A percentile compares a stretch with the other conserved stretches of the same genome.
Conservation (phyloP, 2,329 filamentous ascomycete species). For the Plectosphaerella cucumerina region DNA sequence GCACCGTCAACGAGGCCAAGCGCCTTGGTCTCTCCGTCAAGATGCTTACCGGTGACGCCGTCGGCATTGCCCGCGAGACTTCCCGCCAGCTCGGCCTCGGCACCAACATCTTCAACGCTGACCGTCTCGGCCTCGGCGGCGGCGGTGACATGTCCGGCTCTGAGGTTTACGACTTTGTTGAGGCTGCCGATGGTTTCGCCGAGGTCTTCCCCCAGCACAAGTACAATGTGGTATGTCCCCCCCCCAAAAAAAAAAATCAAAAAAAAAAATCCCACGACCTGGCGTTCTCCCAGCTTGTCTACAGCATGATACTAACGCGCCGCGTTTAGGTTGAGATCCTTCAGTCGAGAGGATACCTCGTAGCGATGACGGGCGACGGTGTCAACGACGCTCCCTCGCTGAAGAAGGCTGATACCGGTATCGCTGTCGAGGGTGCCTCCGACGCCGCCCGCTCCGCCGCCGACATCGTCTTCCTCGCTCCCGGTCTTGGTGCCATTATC, state of each 20-base stretch:
- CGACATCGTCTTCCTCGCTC: slow-evolving; percentile 90
- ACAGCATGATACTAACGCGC: slow-evolving; percentile 55
- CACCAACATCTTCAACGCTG: slow-evolving; percentile 91
- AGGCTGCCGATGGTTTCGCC: slow-evolving; percentile 91
- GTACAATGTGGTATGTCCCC: slow-evolving; percentile 50
- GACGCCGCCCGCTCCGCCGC: slow-evolving; percentile 88
- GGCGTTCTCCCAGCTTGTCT: slow-evolving; percentile 33
- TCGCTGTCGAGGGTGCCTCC: slow-evolving; percentile 84
- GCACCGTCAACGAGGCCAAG: slow-evolving; percentile 88
- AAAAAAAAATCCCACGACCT: slow-evolving; percentile 22
- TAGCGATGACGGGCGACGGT: slow-evolving; percentile 95
- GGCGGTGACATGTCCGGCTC: slow-evolving; percentile 91
- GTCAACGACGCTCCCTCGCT: slow-evolving; percentile 91
- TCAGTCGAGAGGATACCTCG: slow-evolving; percentile 87
- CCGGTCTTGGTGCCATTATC: slow-evolving; percentile 87
- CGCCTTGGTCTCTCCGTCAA: slow-evolving; percentile 84
- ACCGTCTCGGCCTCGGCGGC: slow-evolving; percentile 84
- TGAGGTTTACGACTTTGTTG: slow-evolving; percentile 92
- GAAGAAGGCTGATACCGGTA: slow-evolving; percentile 95
- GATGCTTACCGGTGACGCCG: slow-evolving; percentile 93
- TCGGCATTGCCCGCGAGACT: slow-evolving; percentile 88
- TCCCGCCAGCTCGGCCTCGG: slow-evolving; percentile 87
- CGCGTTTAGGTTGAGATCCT: slow-evolving; percentile 67
- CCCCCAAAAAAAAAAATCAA: too few relatives aligned
- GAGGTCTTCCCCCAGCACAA: slow-evolving; percentile 96